Evolutionary conservation across 2,329 filamentous ascomycete species (phyloP).

Genomic region (Stemphylium lycopersici): DNA sequence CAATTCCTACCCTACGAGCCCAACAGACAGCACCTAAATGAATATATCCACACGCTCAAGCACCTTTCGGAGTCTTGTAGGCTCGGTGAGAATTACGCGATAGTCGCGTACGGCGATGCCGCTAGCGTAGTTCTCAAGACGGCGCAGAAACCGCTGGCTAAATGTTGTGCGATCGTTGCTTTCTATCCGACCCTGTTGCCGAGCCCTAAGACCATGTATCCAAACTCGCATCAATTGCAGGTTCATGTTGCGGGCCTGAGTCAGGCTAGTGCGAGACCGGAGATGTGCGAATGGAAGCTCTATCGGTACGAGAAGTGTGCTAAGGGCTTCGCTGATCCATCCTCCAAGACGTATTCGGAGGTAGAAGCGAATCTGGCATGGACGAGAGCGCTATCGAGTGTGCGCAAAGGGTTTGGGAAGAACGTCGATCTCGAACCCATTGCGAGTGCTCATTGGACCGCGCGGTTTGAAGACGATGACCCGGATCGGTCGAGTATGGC

Average conservation of each 20-base stretch:
- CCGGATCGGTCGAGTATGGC: slow-evolving; percentile 40
- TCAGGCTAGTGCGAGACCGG: slow-evolving; percentile 33
- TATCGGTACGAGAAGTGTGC: slow-evolving; percentile 49
- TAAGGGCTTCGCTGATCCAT: slow-evolving; percentile 53
- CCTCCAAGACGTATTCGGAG: slow-evolving; percentile 47
- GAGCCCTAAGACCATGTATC: slow-evolving; percentile 47
- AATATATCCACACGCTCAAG: slow-evolving; percentile 43
- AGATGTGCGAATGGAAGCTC: slow-evolving; percentile 46
- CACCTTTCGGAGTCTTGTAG: slow-evolving; percentile 49
- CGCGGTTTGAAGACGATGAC: slow-evolving; percentile 42
- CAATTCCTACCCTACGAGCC: slow-evolving; percentile 46
- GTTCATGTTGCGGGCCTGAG: slow-evolving; percentile 51
- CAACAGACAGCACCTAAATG: slow-evolving; percentile 24
- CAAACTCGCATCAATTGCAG: slow-evolving; percentile 45
- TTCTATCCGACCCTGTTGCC: slow-evolving; percentile 53
- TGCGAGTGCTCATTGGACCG: slow-evolving; percentile 42
- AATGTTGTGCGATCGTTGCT: slow-evolving; percentile 49
- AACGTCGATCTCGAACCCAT: slow-evolving; percentile 44
- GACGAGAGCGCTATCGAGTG: slow-evolving; percentile 48
- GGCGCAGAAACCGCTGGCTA: slow-evolving; percentile 50
- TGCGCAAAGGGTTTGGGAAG: slow-evolving; percentile 48
- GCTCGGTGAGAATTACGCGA: slow-evolving; percentile 45
- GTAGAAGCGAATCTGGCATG: slow-evolving; percentile 51
- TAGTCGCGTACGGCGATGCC: slow-evolving; percentile 51
- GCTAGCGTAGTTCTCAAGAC: slow-evolving; percentile 49